phyloP scores from a whole-genome alignment of 2,329 filamentous ascomycete genomes.

The Penicillium palitans region DNA sequence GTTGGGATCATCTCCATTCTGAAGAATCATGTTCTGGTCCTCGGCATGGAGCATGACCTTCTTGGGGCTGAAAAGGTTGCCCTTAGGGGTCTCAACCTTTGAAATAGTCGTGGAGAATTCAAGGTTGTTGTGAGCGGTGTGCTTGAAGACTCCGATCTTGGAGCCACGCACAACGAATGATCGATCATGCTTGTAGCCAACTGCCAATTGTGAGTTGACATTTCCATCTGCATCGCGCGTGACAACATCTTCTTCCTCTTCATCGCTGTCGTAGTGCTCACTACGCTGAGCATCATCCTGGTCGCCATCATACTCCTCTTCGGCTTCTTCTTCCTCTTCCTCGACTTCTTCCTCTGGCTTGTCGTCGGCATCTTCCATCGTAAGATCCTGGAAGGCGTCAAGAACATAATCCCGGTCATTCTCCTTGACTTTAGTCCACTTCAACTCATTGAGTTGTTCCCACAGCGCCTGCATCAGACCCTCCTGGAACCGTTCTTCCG shows the following conservation, averaged over 20 bases:
- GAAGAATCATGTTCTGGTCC: slow-evolving; percentile 84
- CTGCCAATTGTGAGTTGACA: slow-evolving; percentile 88
- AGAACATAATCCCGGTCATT: slow-evolving; percentile 91
- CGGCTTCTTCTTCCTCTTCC: slow-evolving; percentile 54
- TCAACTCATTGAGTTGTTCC: slow-evolving; percentile 92
- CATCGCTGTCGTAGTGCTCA: slow-evolving; percentile 72
- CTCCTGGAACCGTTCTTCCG: slow-evolving; percentile 84
- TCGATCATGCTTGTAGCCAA: slow-evolving; percentile 94
- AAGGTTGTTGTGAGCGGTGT: slow-evolving; percentile 85
- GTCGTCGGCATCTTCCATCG: slow-evolving; percentile 75
- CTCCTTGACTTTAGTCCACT: slow-evolving; percentile 92
- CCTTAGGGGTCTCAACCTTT: slow-evolving; percentile 84
- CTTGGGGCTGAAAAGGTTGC: slow-evolving; percentile 86
- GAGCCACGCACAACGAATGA: slow-evolving; percentile 96
- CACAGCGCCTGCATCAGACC: slow-evolving; percentile 93
- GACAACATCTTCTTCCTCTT: slow-evolving; percentile 75
- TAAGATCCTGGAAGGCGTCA: slow-evolving; percentile 91
- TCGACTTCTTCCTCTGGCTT: slow-evolving; percentile 58
- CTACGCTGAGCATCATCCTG: slow-evolving; percentile 66
- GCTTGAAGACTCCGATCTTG: slow-evolving; percentile 99
- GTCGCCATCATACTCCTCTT: slow-evolving; percentile 62
- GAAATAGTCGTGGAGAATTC: slow-evolving; percentile 98
- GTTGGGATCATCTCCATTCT: slow-evolving; percentile 79
- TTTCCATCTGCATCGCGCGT: slow-evolving; percentile 72
- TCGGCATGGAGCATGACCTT: slow-evolving; percentile 96